Evolutionary conservation across 129 eudicot species (phyloP).

Genomic region (Arctium minus): DNA sequence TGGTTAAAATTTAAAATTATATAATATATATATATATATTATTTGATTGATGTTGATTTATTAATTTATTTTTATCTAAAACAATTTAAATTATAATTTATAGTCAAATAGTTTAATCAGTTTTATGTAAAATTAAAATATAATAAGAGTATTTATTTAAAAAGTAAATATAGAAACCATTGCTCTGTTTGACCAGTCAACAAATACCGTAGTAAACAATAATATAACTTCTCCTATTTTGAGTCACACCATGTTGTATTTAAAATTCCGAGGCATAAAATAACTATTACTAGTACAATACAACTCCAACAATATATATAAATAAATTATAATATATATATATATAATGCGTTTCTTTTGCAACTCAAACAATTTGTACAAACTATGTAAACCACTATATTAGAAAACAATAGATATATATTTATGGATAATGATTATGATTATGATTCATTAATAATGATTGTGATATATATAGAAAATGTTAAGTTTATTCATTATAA

Average conservation of each 20-base stretch:
- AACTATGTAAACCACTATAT: too few species aligned
- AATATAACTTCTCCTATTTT: conserved; percentile 24
- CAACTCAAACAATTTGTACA: too few species aligned
- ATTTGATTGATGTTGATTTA: too few species aligned
- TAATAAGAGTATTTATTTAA: too few species aligned
- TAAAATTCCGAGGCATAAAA: conserved; percentile 25
- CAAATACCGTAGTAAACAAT: conserved; percentile 22
- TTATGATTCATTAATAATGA: too few species aligned
- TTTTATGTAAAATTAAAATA: neutral
- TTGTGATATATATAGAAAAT: too few species aligned
- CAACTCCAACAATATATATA: neutral
- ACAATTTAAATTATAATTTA: too few species aligned
- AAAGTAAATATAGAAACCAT: neutral
- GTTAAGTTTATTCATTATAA: too few species aligned
- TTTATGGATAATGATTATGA: too few species aligned
- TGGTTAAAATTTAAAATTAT: neutral
- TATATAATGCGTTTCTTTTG: too few species aligned
- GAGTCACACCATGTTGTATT: conserved; percentile 45
- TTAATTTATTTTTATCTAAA: neutral
- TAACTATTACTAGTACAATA: conserved; percentile 11
- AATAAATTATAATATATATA: neutral
- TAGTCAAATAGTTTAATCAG: neutral
- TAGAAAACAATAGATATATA: too few species aligned
- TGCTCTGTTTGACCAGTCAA: conserved; percentile 33
- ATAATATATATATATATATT: neutral